Evolutionary conservation across 2,329 filamentous ascomycete species (phyloP).

Genomic region (Pseudogymnoascus sp.): DNA sequence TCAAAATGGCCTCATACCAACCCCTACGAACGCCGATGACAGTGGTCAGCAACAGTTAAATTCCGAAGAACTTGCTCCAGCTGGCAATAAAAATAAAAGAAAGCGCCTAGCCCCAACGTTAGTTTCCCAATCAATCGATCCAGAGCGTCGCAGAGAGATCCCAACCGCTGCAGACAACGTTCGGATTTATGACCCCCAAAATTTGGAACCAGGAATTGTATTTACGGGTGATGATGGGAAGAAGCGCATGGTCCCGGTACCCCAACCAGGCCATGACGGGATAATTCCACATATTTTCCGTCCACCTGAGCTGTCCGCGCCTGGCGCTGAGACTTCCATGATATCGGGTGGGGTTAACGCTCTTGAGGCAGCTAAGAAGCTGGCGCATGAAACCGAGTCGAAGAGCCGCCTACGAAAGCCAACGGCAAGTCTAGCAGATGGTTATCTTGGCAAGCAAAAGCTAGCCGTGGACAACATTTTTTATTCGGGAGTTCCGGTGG

Average conservation of each 20-base stretch:
- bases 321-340: neutral
- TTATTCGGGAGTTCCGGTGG: conserved; percentile 27
- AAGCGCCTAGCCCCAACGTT: conserved; percentile 28
- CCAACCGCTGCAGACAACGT: conserved; percentile 21
- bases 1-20: neutral
- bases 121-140: conserved; percentile 21
- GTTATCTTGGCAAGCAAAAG: conserved; percentile 34
- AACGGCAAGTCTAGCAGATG: conserved; percentile 12
- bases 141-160: conserved; percentile 18
- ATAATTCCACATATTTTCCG: conserved; percentile 1
- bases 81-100: conserved; percentile 23
- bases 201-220: conserved; percentile 15
- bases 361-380: neutral
- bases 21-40: neutral
- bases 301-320: neutral
- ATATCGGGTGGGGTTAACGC: neutral
- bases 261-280: neutral
- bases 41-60: neutral
- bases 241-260: conserved; percentile 16
- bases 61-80: neutral
- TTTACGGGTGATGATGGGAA: conserved; percentile 19
- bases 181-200: conserved; percentile 11
- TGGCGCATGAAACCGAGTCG: conserved; percentile 4
- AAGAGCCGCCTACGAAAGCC: conserved; percentile 2
- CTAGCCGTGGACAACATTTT: conserved; percentile 36